A percentile compares a stretch with the other conserved stretches of the same genome.
phyloP scores from a whole-genome alignment of 2,329 filamentous ascomycete species.

The Lomentospora prolificans region DNA sequence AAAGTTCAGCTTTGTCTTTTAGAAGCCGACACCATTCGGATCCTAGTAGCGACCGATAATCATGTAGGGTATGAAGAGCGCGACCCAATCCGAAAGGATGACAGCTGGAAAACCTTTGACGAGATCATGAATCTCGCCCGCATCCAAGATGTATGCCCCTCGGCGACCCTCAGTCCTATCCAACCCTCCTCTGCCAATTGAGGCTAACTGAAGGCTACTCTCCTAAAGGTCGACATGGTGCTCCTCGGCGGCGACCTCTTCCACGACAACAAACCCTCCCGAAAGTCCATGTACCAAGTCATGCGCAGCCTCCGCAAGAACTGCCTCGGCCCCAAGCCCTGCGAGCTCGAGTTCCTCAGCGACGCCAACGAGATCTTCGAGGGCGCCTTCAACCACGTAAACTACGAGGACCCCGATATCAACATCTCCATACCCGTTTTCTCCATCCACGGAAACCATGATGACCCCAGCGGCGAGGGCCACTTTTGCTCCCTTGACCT shows the following conservation, averaged over 20 bases:
- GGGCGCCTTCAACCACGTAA: slow-evolving; percentile 84
- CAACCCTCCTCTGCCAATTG: background rate
- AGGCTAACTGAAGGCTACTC: background rate
- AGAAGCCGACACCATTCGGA: slow-evolving; percentile 78
- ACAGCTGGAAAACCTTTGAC: slow-evolving; percentile 94
- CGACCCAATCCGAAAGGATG: slow-evolving; percentile 87
- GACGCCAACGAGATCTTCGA: slow-evolving; percentile 88
- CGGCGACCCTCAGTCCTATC: too few species aligned
- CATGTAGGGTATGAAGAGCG: slow-evolving; percentile 96
- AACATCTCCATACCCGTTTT: slow-evolving; percentile 97
- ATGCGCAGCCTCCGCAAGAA: slow-evolving; percentile 92
- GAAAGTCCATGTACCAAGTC: slow-evolving; percentile 93
- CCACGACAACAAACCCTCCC: slow-evolving; percentile 94
- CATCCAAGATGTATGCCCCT: slow-evolving; percentile 56
- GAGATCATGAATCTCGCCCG: slow-evolving; percentile 87
- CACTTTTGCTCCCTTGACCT: slow-evolving; percentile 86
- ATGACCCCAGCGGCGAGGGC: slow-evolving; percentile 94
- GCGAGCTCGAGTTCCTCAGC: slow-evolving; percentile 87
- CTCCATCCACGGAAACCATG: slow-evolving; percentile 96
- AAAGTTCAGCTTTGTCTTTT: background rate
- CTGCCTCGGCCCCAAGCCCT: slow-evolving; percentile 90
- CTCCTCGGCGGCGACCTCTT: slow-evolving; percentile 90
- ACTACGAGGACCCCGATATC: slow-evolving; percentile 95
- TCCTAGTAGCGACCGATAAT: slow-evolving; percentile 89
- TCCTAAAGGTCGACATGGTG: slow-evolving; percentile 75